Evolutionary conservation across 2,329 filamentous ascomycete species (phyloP).

Genomic region (Microdochium trichocladiopsis): DNA sequence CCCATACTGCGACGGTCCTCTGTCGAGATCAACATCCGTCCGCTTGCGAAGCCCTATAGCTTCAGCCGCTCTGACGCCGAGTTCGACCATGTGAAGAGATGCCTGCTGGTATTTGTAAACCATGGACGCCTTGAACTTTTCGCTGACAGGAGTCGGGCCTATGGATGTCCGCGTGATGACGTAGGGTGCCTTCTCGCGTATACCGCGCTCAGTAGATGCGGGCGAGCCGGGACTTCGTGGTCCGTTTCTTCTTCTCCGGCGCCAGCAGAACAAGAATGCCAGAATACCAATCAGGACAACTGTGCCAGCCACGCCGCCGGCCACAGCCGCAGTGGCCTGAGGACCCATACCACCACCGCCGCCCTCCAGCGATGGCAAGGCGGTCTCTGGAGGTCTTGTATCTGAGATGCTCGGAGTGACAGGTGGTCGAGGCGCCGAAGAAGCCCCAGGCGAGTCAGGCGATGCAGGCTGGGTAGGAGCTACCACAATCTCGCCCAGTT

Average conservation of each 20-base stretch:
- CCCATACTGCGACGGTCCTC: conserved; percentile 45
- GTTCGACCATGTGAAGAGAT: conserved; percentile 22
- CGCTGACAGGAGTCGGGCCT: conserved; percentile 38
- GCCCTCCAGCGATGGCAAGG: conserved; percentile 8
- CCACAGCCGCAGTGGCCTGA: conserved; percentile 34
- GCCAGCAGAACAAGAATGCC: conserved; percentile 43
- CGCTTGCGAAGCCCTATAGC: conserved; percentile 20
- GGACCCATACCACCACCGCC: conserved; percentile 15
- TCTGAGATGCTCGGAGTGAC: neutral
- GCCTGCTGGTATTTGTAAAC: conserved; percentile 27
- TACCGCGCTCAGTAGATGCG: conserved; percentile 25
- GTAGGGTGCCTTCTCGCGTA: conserved; percentile 25
- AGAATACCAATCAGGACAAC: conserved; percentile 37
- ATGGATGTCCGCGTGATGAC: conserved; percentile 37
- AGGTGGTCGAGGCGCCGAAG: neutral
- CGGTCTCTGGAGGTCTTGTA: neutral
- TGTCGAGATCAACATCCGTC: conserved; percentile 39
- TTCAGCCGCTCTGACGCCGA: conserved; percentile 14
- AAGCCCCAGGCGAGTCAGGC: neutral
- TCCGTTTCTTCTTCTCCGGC: conserved; percentile 33
- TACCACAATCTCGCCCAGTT: neutral
- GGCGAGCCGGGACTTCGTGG: conserved; percentile 42
- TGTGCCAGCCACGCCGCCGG: conserved; percentile 43
- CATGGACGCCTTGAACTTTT: conserved; percentile 31
- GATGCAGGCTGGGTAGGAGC: neutral